phyloP scores from a whole-genome alignment of 352 stramenopile genomes.

The Globisporangium apiculatum region DNA sequence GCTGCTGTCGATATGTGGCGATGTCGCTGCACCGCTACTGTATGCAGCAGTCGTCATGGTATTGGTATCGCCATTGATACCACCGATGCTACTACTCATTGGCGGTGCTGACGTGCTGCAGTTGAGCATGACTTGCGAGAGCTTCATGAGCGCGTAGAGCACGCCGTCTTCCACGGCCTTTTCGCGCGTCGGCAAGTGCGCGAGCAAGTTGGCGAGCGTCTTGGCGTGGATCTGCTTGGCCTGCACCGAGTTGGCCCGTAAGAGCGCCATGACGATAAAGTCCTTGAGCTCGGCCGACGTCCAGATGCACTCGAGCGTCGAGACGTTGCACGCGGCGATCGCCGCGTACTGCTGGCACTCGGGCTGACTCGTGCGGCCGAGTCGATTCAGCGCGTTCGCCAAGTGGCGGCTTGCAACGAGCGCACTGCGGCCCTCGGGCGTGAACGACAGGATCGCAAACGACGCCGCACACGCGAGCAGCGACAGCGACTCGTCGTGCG shows the following conservation, averaged over 20 bases:
- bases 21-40: not conserved
- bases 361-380: constrained; percentile 61
- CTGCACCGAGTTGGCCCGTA: constrained; percentile 73
- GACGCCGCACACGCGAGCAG: constrained; percentile 65
- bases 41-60: no score
- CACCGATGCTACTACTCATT: not conserved
- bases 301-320: constrained; percentile 62
- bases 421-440: constrained; percentile 42
- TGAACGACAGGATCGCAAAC: constrained; percentile 79
- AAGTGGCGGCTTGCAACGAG: constrained; percentile 41
- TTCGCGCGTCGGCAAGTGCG: constrained; percentile 36
- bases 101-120: constrained; percentile 5
- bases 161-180: constrained; percentile 71
- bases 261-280: constrained; percentile 71
- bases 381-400: constrained; percentile 58
- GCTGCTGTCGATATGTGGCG: not conserved
- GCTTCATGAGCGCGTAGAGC: constrained; percentile 74
- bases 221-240: constrained; percentile 80
- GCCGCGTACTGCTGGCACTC: constrained; percentile 78
- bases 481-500: constrained; percentile 60
- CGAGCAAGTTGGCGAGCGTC: constrained; percentile 72
- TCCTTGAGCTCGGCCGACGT: constrained; percentile 68
- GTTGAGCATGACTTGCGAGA: constrained; percentile 51
- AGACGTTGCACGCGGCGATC: constrained; percentile 75
- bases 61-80: not conserved